Conservation (phyloP, 2,329 filamentous ascomycete genomes). For the Monosporascus sp. region DNA sequence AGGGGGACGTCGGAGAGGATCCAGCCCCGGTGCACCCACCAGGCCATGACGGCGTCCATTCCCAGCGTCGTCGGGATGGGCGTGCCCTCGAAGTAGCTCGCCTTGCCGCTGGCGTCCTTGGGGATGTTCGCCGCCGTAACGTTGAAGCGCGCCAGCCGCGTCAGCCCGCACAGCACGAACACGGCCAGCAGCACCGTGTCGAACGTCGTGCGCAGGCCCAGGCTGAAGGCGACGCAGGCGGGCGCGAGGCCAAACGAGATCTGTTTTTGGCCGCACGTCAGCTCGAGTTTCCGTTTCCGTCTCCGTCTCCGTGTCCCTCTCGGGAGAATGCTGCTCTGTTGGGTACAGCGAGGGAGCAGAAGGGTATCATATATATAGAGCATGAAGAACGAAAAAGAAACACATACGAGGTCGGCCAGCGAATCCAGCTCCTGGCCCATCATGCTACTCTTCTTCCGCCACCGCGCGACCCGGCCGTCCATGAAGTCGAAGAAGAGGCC, state of each 20-base stretch:
- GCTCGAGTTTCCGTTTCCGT: not conserved
- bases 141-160: conserved; percentile 93
- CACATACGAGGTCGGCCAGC: conserved; percentile 79
- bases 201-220: conserved; percentile 77
- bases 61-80: conserved; percentile 87
- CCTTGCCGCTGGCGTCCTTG: conserved; percentile 88
- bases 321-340: no score
- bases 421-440: conserved; percentile 99
- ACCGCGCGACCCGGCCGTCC: conserved; percentile 92
- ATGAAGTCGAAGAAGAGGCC: conserved; percentile 97
- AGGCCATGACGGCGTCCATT: conserved; percentile 80
- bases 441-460: conserved; percentile 92
- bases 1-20: conserved; percentile 72
- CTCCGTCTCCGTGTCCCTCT: no score
- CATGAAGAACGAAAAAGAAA: not conserved
- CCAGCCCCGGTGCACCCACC: conserved; percentile 79
- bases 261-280: conserved; percentile 36
- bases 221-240: conserved; percentile 78
- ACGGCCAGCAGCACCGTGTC: conserved; percentile 78
- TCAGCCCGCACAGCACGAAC: conserved; percentile 93
- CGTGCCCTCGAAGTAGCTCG: conserved; percentile 92
- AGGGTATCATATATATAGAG: not conserved
- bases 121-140: conserved; percentile 86
- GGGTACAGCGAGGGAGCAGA: not conserved
- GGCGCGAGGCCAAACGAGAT: conserved; percentile 94